Conservation (phyloP, 495 filamentous ascomycete genomes). For the Aspergillus diversus region DNA sequence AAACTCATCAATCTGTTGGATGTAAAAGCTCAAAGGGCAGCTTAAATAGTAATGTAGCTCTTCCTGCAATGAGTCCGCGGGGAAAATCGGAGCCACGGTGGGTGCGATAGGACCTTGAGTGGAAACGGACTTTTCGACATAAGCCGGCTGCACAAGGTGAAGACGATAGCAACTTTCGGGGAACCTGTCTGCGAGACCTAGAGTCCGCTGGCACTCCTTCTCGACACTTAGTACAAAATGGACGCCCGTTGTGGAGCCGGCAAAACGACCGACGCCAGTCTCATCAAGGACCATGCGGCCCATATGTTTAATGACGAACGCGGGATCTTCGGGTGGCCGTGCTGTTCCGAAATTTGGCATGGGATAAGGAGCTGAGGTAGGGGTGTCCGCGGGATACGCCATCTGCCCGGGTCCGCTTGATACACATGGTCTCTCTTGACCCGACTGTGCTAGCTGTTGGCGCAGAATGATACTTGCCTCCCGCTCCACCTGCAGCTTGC, state of each 20-base stretch:
- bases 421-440: too few species aligned
- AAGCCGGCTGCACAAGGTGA: background rate
- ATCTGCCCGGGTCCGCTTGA: background rate
- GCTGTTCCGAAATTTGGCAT: background rate
- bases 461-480: background rate
- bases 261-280: conserved; percentile 1
- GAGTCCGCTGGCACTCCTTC: background rate
- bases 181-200: background rate
- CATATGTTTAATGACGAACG: conserved; percentile 4
- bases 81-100: background rate
- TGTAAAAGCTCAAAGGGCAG: background rate
- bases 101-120: background rate
- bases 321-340: background rate
- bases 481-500: background rate
- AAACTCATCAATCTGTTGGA: background rate
- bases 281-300: background rate
- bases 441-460: background rate
- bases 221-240: conserved; percentile 8
- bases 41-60: background rate
- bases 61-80: background rate
- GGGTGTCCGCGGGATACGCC: background rate
- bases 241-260: conserved; percentile 4
- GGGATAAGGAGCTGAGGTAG: background rate
- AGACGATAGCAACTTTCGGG: background rate
- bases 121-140: background rate